A percentile compares a stretch with the other conserved stretches of the same genome.
These are phyloP conservation scores for Talaromyces funiculosus DNA, from an alignment of 2,329 filamentous ascomycete species.

Conservation along the genomic window DNA sequence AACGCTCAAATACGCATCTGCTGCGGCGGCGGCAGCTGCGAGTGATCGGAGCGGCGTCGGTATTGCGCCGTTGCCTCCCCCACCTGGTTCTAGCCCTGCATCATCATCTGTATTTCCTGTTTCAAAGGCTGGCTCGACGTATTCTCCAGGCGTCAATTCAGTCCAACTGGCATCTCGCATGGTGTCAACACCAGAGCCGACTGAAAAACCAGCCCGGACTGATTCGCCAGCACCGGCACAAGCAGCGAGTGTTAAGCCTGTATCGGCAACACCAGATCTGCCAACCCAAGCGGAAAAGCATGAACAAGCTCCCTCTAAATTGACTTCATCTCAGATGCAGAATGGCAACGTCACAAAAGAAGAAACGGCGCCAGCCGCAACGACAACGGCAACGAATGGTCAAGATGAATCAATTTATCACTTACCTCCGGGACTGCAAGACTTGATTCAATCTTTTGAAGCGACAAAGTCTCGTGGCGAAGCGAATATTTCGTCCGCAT, in stretches of 20 bases:
- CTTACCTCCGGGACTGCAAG: constrained; percentile 78
- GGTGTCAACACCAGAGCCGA: constrained; percentile 32
- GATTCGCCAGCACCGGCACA: constrained; percentile 48
- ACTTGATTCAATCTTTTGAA: constrained; percentile 88
- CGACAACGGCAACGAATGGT: neutral
- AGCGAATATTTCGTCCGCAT: constrained; percentile 40
- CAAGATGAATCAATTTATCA: constrained; percentile 82
- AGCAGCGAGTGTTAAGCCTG: constrained; percentile 36
- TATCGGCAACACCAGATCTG: constrained; percentile 41
- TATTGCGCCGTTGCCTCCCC: constrained; percentile 87
- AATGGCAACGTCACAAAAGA: constrained; percentile 46
- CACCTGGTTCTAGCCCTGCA: constrained; percentile 60
- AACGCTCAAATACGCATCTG: constrained; percentile 92
- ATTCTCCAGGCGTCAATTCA: constrained; percentile 49
- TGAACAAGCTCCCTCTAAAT: constrained; percentile 35
- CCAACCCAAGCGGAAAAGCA: constrained; percentile 45
- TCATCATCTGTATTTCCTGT: constrained; percentile 45
- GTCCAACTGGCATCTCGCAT: constrained; percentile 45
- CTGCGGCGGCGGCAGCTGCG: constrained; percentile 85
- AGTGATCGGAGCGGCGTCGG: constrained; percentile 84
- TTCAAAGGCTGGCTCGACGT: constrained; percentile 52
- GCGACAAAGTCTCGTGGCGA: constrained; percentile 61
- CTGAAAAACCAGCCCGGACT: constrained; percentile 41
- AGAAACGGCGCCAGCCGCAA: constrained; percentile 39
- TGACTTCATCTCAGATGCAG: constrained; percentile 30